Evolutionary conservation across 2,329 filamentous ascomycete species (phyloP).

Genomic region (Sclerotinia sclerotiorum): DNA sequence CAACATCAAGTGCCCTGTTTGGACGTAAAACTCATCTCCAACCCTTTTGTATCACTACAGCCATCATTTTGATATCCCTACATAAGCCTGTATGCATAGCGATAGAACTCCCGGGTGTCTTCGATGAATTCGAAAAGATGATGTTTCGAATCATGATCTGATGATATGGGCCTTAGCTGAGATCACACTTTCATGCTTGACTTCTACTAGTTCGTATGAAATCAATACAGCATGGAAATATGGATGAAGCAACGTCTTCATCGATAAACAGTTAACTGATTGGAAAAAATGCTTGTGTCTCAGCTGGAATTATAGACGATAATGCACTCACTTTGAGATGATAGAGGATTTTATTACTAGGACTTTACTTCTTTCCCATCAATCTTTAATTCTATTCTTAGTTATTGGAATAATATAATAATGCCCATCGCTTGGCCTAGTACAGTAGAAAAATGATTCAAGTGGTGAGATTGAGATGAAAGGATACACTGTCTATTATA

Average conservation of each 20-base stretch:
- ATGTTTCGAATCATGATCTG: background rate
- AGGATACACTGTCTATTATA: background rate
- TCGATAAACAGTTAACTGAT: background rate
- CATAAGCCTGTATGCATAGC: background rate
- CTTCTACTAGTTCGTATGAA: background rate
- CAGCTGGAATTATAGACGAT: background rate
- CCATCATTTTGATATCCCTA: too few species aligned
- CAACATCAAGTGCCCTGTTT: background rate
- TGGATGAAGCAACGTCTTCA: too few species aligned
- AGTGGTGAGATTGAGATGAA: too few species aligned
- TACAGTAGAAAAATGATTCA: background rate
- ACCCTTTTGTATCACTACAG: too few species aligned
- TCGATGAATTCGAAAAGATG: background rate
- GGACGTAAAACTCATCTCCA: background rate
- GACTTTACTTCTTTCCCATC: background rate
- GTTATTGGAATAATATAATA: background rate
- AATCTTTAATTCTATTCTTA: background rate
- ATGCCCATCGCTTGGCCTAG: background rate
- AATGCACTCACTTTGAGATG: too few species aligned
- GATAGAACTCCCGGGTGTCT: background rate
- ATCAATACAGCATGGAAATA: too few species aligned
- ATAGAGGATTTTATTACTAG: accelerated
- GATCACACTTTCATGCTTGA: background rate
- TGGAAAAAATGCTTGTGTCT: background rate
- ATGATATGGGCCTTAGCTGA: background rate